These are phyloP conservation scores for Lactarius deliciosus DNA, from an alignment of 768 basidiomycete species.

Conservation along the genomic window DNA sequence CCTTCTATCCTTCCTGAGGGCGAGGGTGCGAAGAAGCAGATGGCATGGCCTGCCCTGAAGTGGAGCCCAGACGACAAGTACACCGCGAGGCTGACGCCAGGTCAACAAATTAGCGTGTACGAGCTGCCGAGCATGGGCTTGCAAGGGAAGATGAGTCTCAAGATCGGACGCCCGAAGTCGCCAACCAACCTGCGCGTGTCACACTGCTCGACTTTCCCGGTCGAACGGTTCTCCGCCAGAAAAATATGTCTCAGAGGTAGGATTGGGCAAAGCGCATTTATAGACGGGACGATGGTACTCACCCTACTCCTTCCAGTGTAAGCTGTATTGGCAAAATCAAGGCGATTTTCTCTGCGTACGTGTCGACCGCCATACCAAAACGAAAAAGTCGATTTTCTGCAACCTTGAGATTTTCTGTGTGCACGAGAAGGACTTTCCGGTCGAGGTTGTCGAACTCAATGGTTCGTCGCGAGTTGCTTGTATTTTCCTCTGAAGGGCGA, in stretches of 20 bases:
- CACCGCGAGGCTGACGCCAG: conserved; percentile 84
- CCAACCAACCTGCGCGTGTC: too few species aligned
- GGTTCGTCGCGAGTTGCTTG: conserved; percentile 45
- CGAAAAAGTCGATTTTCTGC: conserved; percentile 97
- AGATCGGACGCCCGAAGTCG: too few species aligned
- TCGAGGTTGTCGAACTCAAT: conserved; percentile 97
- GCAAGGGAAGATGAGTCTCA: conserved; percentile 93
- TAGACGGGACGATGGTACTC: neutral
- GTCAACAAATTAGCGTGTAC: conserved; percentile 94
- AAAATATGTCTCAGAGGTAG: conserved; percentile 96
- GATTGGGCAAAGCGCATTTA: conserved; percentile 31
- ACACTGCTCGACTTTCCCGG: conserved; percentile 89
- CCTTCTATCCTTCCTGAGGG: conserved; percentile 59
- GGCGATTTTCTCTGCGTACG: conserved; percentile 99
- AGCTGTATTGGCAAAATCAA: conserved; percentile 97
- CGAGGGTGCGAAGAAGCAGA: conserved; percentile 72
- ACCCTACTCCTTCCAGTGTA: conserved; percentile 60
- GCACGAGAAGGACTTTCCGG: conserved; percentile 95
- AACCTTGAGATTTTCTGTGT: conserved; percentile 98
- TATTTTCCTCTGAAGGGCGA: conserved; percentile 17
- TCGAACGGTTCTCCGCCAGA: conserved; percentile 80
- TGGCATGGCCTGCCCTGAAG: conserved; percentile 94
- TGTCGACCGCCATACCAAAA: conserved; percentile 98
- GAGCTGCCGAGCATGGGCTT: conserved; percentile 93
- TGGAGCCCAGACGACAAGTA: conserved; percentile 98